Percentiles rank a stretch among this genome's conserved stretches.
Conservation (phyloP, 78 protist genomes). For the Carpediemonas membranifera region DNA sequence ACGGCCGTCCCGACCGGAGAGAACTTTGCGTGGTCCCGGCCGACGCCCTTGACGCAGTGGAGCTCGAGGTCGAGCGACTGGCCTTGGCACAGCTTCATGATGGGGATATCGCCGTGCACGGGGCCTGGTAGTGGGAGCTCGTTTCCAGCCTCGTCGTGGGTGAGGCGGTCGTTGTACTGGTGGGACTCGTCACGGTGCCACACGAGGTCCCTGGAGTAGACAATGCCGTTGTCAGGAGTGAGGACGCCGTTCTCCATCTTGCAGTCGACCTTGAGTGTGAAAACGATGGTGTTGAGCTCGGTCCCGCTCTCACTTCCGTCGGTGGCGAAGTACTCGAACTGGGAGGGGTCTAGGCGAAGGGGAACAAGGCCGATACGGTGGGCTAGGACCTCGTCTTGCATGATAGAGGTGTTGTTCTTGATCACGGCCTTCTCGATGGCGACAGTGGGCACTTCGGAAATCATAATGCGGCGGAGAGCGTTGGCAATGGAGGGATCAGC, state of each 20-base stretch:
- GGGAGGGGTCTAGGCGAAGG: slow-evolving; percentile 2
- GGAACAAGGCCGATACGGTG: slow-evolving; percentile 75
- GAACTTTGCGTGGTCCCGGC: background rate
- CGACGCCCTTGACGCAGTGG: background rate
- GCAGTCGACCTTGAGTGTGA: slow-evolving; percentile 22
- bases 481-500: slow-evolving; percentile 77
- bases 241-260: background rate
- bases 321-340: background rate
- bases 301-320: background rate
- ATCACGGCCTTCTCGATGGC: slow-evolving; percentile 74
- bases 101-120: slow-evolving; percentile 66
- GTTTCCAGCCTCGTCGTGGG: background rate
- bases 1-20: too few relatives aligned
- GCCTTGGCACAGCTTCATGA: slow-evolving; percentile 64
- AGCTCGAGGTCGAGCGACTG: slow-evolving; percentile 18
- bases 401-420: slow-evolving; percentile 67
- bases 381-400: slow-evolving; percentile 74
- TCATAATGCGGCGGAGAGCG: slow-evolving; percentile 73
- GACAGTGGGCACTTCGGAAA: slow-evolving; percentile 79
- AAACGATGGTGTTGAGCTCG: slow-evolving; percentile 24
- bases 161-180: background rate
- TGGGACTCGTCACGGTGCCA: background rate
- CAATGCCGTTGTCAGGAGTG: background rate
- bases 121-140: slow-evolving; percentile 16
- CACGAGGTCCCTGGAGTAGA: background rate